Percentiles rank a stretch among this genome's conserved stretches.
These are phyloP conservation scores for Sugiyamaella qingdaonensis DNA, from an alignment of 805 yeast species.

Conservation along the genomic window DNA sequence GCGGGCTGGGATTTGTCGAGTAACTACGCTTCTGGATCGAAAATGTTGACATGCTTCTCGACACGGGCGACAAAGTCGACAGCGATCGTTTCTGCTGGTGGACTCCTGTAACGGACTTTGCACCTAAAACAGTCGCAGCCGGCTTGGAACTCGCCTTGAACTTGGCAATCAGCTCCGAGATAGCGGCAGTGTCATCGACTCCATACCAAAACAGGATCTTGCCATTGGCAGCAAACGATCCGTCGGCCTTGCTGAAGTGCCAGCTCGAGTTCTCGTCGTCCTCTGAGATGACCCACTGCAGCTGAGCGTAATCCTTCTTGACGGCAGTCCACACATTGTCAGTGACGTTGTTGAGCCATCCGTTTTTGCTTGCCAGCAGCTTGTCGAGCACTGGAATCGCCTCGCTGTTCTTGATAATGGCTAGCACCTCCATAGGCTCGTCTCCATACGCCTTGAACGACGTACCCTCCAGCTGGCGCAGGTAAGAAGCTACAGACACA, in stretches of 20 bases:
- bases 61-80: slow-evolving; percentile 20
- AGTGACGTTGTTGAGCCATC: slow-evolving; percentile 97
- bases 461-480: slow-evolving; percentile 60
- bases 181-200: slow-evolving; percentile 56
- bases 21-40: slow-evolving; percentile 14
- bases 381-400: slow-evolving; percentile 71
- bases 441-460: slow-evolving; percentile 82
- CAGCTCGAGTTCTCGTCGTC: slow-evolving; percentile 87
- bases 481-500: slow-evolving; percentile 73
- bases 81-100: slow-evolving; percentile 26
- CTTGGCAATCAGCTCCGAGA: slow-evolving; percentile 57
- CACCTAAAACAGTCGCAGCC: slow-evolving; percentile 12
- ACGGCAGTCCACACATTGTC: slow-evolving; percentile 88
- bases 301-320: slow-evolving; percentile 62
- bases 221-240: slow-evolving; percentile 87
- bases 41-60: slow-evolving; percentile 2
- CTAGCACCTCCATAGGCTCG: slow-evolving; percentile 91
- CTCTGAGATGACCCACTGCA: slow-evolving; percentile 89
- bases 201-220: slow-evolving; percentile 95
- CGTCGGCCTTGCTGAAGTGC: slow-evolving; percentile 91
- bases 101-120: slow-evolving; percentile 17
- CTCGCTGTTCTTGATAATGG: slow-evolving; percentile 64
- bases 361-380: slow-evolving; percentile 79
- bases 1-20: slow-evolving; percentile 62
- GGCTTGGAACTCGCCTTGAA: slow-evolving; percentile 31